phyloP scores from a whole-genome alignment of 2,329 filamentous ascomycete species.

The Cordyceps fumosorosea region DNA sequence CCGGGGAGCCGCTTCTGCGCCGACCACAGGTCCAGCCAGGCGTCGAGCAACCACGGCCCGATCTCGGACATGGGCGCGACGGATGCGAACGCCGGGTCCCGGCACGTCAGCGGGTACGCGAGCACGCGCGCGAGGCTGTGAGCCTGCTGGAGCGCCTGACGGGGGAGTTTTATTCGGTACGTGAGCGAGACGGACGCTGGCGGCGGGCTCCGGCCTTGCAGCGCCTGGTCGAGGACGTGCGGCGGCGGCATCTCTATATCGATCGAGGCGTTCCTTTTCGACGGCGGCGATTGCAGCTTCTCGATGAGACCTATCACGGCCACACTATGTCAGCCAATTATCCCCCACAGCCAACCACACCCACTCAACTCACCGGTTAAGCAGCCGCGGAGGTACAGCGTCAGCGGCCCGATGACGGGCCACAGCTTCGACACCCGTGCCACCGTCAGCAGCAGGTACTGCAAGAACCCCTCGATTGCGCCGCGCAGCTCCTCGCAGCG shows the following conservation, averaged over 20 bases:
- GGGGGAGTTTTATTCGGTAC: slow-evolving; percentile 33
- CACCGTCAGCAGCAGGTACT: slow-evolving; percentile 39
- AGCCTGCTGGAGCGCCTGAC: slow-evolving; percentile 42
- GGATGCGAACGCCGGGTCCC: slow-evolving; percentile 26
- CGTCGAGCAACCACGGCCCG: slow-evolving; percentile 45
- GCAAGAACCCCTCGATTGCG: slow-evolving; percentile 48
- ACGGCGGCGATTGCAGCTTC: slow-evolving; percentile 28
- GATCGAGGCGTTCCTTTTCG: slow-evolving; percentile 22
- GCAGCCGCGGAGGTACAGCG: slow-evolving; percentile 42
- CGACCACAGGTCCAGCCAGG: slow-evolving; percentile 35
- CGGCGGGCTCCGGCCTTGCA: slow-evolving; percentile 18
- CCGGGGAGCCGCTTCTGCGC: slow-evolving; percentile 33
- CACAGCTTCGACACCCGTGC: slow-evolving; percentile 41
- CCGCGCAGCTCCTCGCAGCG: slow-evolving; percentile 40
- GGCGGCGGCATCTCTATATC: slow-evolving; percentile 33
- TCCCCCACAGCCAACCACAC: too few relatives aligned
- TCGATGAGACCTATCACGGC: slow-evolving; percentile 25
- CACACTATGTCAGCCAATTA: slow-evolving; percentile 14
- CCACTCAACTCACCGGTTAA: slow-evolving; percentile 35
- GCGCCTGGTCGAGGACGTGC: slow-evolving; percentile 30
- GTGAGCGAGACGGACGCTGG: slow-evolving; percentile 22
- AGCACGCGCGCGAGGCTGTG: slow-evolving; percentile 38
- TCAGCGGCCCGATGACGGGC: slow-evolving; percentile 38
- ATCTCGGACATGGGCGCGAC: slow-evolving; percentile 32
- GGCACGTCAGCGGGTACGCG: slow-evolving; percentile 31